Percentiles rank a stretch among this genome's conserved stretches.
phyloP scores from a whole-genome alignment of 345 rosid genomes.

The Corchorus olitorius region DNA sequence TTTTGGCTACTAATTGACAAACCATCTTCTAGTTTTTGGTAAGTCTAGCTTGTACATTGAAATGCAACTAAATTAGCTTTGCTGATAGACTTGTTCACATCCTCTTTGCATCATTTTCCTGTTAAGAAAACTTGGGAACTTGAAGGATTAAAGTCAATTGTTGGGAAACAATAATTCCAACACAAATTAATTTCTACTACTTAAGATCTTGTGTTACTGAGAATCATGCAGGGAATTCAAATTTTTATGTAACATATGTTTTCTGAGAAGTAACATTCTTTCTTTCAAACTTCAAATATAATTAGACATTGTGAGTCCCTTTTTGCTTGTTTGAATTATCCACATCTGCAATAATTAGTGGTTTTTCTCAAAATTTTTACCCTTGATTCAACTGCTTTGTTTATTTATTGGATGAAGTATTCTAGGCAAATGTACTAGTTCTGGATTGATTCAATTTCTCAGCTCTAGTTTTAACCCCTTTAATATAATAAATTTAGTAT shows the following conservation, averaged over 20 bases:
- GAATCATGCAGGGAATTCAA: too few species aligned
- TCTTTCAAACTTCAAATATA: neutral
- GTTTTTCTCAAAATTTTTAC: neutral
- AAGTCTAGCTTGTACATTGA: neutral
- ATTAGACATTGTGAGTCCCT: neutral
- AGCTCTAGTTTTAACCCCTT: neutral
- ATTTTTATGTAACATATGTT: too few species aligned
- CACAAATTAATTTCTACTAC: too few species aligned
- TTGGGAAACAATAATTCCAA: neutral
- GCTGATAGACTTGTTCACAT: neutral
- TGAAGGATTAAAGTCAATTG: neutral
- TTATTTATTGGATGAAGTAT: too few species aligned
- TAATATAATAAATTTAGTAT: too few species aligned
- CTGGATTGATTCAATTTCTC: too few species aligned
- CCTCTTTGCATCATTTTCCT: neutral
- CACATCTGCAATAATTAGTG: neutral
- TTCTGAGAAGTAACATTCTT: neutral
- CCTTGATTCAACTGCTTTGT: neutral
- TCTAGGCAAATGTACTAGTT: too few species aligned
- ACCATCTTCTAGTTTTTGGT: neutral
- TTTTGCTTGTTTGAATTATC: neutral
- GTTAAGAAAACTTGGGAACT: neutral
- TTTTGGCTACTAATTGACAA: neutral
- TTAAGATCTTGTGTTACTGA: too few species aligned
- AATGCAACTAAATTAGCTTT: slow-evolving; percentile 16